Base-by-base conservation (phyloP, 2,329 filamentous ascomycete genomes). In the Emmonsiellopsis sp. region DNA sequence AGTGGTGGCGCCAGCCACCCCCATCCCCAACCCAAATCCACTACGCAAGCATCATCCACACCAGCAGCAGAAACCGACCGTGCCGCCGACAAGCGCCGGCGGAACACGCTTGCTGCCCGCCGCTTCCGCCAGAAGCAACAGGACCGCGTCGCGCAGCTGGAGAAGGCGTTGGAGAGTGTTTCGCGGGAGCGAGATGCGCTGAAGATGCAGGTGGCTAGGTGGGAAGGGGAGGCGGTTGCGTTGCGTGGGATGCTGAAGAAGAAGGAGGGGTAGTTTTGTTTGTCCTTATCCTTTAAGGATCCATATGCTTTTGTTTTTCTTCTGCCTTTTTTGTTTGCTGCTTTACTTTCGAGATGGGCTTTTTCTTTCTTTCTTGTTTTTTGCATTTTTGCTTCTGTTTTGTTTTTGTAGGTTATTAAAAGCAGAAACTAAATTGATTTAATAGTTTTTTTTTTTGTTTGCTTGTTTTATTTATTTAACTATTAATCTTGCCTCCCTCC, bases 61-160 rank as follows among this genome's bases (percentile, higher is more conserved):
- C 44, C 44, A 14, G 31, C 31, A 17, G 31, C 45, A 33, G 21
- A 36, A 37, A 32, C 49, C 11, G 56, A 56, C 27, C 46, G 43
- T 39, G 56, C 52, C 7, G 51, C 48, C 5, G 58, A 61, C 36
- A 86, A 86, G 67, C 82, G 85, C 32, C 79, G 81, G 56, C 78
- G 81, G 56, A 87, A 88, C 67, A 87, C 84, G 11, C 75, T 86
- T 56, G 84, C 85, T n/a, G 85, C 85, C 33, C 78, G 83, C 56
- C 83, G 84, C 56, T 87, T 86, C 64, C 81, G 85, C 31, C 84
- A 87, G 65, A 85, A 85, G 65, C 80, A 83, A 45, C 75, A 87
- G 36, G 84, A 87, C 60, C 81, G 83, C 56, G 80, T 86, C 65
- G 70, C 69, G 31, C 78, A 81, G 56, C 74, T 88, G 34, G 84